Evolutionary conservation across 164 flowering plant genomes (phyloP), one percentile per base, ranked within the genome.

Genomic region (Magnolia changhungtana): DNA sequence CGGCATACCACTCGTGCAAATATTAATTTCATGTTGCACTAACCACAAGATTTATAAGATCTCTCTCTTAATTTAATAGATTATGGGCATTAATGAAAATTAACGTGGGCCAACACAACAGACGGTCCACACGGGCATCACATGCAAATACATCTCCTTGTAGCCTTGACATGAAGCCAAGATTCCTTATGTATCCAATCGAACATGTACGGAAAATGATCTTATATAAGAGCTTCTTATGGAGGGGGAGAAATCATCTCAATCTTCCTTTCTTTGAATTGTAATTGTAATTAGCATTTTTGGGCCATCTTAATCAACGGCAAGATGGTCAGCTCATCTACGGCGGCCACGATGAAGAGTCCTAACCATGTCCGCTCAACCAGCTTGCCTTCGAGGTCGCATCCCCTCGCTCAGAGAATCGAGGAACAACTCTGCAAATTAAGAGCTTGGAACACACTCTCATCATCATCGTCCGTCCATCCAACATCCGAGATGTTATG

Each of bases 311-410:
- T 37, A 0, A 37, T 37, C 45, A 3, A 37, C 45, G 7, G 45
- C 45, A 5, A 37, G 65, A 75, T 58, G 76, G 72, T 45, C 72
- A 10, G 52, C 5, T 72, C 74, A 8, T 29, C 23, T 24, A 21
- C 37, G 19, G 69, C 16, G 29, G 29, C 29, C 29, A 27, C 29
- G 72, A 23, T 61, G 0, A 74, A 58, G 69, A 31, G 59, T 78
- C 58, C 73, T 50, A 52, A 37, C 63, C 77, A 80, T 76, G 77
- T 67, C 51, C 64, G 81, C 6, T 83, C 82, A 2, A 75, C 76
- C n/a, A 83, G 81, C 73, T 69, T 80, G 45, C 82, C 82, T 9
- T 73, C 82, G 0, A 51, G 50, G 45, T 77, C 76, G 0, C 82
- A 82, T 77, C 82, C 82, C 27, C 63, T 72, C 1, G 71, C 71